phyloP scores from a whole-genome alignment of 352 stramenopile genomes.

The Phytopythium boreale region DNA sequence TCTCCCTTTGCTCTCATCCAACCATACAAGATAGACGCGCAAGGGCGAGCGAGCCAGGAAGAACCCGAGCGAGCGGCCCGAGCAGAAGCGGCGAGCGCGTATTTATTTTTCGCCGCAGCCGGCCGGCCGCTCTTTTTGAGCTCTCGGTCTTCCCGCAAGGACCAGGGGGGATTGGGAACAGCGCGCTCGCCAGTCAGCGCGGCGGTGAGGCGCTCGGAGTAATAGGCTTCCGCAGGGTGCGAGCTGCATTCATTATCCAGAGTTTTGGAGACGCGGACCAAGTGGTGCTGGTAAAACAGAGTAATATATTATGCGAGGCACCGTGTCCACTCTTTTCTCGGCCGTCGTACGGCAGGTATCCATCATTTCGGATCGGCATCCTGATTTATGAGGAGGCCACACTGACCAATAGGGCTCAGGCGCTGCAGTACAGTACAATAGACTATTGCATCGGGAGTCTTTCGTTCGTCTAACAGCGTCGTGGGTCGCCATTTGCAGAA shows the following conservation, averaged over 20 bases:
- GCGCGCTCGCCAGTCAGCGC: not conserved
- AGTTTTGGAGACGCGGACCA: constrained; percentile 5
- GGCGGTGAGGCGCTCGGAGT: not conserved
- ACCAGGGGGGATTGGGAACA: not conserved
- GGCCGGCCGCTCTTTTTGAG: not conserved
- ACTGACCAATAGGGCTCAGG: not conserved
- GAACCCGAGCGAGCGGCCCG: not conserved
- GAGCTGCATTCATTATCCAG: not conserved
- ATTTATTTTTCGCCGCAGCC: constrained; percentile 10
- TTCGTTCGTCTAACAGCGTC: too few species aligned
- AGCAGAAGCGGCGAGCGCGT: constrained; percentile 8
- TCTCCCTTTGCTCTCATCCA: not conserved
- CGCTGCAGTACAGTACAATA: too few species aligned
- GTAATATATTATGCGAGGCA: constrained; percentile 10
- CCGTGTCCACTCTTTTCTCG: not conserved
- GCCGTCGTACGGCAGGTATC: not conserved
- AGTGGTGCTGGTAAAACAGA: constrained; percentile 11
- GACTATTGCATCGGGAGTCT: too few species aligned
- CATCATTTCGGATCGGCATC: not conserved
- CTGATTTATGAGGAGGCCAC: not conserved
- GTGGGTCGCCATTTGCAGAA: too few species aligned
- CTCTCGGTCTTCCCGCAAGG: not conserved
- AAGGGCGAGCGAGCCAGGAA: constrained; percentile 5
- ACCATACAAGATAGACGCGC: constrained; percentile 5
- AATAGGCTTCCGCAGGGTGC: not conserved